A percentile compares a stretch with the other conserved stretches of the same genome.
These are phyloP conservation scores for Hyphodiscus sp. DNA, from an alignment of 2,329 filamentous ascomycete genomes.

Conservation along the genomic window DNA sequence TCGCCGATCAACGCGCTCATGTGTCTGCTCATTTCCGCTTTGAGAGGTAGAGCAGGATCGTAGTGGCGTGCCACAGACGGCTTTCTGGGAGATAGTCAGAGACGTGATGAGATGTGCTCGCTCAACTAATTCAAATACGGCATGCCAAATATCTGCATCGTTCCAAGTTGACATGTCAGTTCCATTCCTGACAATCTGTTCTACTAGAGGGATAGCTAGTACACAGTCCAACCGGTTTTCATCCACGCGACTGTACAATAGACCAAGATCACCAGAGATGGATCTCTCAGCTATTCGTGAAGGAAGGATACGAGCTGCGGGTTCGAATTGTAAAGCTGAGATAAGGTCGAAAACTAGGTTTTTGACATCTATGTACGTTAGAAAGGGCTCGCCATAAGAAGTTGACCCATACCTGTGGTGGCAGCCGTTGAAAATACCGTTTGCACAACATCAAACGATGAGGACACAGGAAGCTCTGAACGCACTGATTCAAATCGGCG, in stretches of 20 bases:
- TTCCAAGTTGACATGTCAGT: slow-evolving; percentile 12
- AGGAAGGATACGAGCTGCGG: slow-evolving; percentile 7
- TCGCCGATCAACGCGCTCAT: too few relatives aligned
- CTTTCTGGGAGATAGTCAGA: too few relatives aligned
- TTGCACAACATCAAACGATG: slow-evolving; percentile 13
- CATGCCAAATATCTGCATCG: slow-evolving; percentile 15
- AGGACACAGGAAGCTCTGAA: slow-evolving; percentile 10
- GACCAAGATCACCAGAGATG: slow-evolving; percentile 14
- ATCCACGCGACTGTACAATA: slow-evolving; percentile 15
- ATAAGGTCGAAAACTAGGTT: slow-evolving; percentile 14
- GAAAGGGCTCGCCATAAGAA: slow-evolving; percentile 1
- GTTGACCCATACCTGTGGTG: slow-evolving; percentile 6
- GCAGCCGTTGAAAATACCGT: slow-evolving; percentile 11
- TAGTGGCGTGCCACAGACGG: too few relatives aligned
- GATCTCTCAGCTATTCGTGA: slow-evolving; percentile 15
- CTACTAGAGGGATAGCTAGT: slow-evolving; percentile 16
- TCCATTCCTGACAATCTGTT: slow-evolving; percentile 15
- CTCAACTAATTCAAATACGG: slow-evolving; percentile 15
- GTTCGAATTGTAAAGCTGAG: slow-evolving; percentile 10
- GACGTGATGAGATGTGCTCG: too few relatives aligned
- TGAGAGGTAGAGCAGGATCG: too few relatives aligned
- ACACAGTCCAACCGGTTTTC: slow-evolving; percentile 12
- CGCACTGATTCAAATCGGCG: slow-evolving; percentile 11
- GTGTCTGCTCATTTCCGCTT: too few relatives aligned
- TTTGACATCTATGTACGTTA: slow-evolving; percentile 13